Conservation (phyloP, 1,139 yeast genomes). For the Suhomyces guaymorum region DNA sequence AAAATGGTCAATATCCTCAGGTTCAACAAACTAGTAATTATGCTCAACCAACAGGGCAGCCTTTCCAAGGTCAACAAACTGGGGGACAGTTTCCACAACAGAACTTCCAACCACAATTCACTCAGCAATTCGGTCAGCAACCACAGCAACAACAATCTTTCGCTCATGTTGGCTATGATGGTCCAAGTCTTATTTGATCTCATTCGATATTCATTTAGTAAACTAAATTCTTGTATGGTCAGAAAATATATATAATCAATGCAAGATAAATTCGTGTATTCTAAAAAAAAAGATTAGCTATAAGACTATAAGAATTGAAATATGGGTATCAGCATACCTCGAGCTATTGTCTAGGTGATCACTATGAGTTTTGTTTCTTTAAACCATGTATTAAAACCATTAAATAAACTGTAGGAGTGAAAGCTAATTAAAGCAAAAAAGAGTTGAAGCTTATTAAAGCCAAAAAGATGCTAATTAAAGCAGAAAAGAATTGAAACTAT, state of each 20-base stretch:
- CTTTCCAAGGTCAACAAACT: conserved; percentile 1
- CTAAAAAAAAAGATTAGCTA: too few relatives aligned
- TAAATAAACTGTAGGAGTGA: too few relatives aligned
- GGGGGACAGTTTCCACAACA: too few relatives aligned
- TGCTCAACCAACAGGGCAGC: conserved; percentile 8
- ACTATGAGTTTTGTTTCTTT: background rate
- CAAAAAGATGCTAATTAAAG: too few relatives aligned
- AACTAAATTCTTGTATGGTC: too few relatives aligned
- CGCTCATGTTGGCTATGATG: conserved; percentile 19
- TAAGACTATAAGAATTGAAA: too few relatives aligned
- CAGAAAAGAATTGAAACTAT: background rate
- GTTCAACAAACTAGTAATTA: conserved; percentile 1
- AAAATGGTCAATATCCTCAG: conserved; percentile 8
- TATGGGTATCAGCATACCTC: too few relatives aligned
- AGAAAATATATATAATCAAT: too few relatives aligned
- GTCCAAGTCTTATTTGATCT: conserved; percentile 26
- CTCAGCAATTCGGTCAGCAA: conserved; percentile 13
- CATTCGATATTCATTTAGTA: conserved; percentile 5
- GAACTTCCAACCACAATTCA: conserved; percentile 1
- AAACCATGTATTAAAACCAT: background rate
- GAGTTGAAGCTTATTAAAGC: too few relatives aligned
- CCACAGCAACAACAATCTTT: conserved; percentile 10
- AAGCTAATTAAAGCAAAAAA: too few relatives aligned
- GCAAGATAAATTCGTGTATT: too few relatives aligned
- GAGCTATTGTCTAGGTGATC: background rate